Evolutionary conservation across 495 filamentous ascomycete genomes (phyloP).

Genomic region (Chaetomidium leptoderma): DNA sequence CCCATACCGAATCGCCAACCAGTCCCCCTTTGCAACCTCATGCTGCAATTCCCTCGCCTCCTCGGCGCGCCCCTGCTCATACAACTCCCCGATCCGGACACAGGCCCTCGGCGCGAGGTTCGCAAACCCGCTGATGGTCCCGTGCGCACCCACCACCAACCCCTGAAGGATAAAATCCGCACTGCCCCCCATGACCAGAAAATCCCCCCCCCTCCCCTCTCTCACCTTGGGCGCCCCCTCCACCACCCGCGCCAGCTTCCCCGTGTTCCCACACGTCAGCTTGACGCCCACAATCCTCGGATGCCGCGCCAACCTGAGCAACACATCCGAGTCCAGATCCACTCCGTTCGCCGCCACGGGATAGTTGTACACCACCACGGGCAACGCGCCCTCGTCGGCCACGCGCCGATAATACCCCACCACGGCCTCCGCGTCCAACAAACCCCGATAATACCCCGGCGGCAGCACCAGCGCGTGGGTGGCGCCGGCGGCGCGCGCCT

Average conservation of each 20-base stretch:
- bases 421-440: slow-evolving; percentile 64
- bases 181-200: slow-evolving; percentile 77
- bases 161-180: slow-evolving; percentile 83
- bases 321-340: slow-evolving; percentile 76
- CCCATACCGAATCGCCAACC: slow-evolving; percentile 74
- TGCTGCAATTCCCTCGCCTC: slow-evolving; percentile 69
- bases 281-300: slow-evolving; percentile 77
- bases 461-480: slow-evolving; percentile 83
- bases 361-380: slow-evolving; percentile 81
- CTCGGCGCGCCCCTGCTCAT: slow-evolving; percentile 59
- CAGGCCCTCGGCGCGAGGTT: slow-evolving; percentile 73
- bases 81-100: slow-evolving; percentile 69
- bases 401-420: slow-evolving; percentile 69
- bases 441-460: slow-evolving; percentile 74
- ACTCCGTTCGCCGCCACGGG: slow-evolving; percentile 77
- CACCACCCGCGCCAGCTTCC: slow-evolving; percentile 76
- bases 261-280: slow-evolving; percentile 84
- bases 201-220: slow-evolving; percentile 42
- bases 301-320: slow-evolving; percentile 68
- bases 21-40: slow-evolving; percentile 68
- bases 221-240: slow-evolving; percentile 48
- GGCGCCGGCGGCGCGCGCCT: slow-evolving; percentile 69
- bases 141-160: slow-evolving; percentile 66
- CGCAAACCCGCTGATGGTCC: slow-evolving; percentile 76
- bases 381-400: slow-evolving; percentile 63